Conservation (phyloP, 2,329 filamentous ascomycete genomes). For the Fusarium nisikadoi region DNA sequence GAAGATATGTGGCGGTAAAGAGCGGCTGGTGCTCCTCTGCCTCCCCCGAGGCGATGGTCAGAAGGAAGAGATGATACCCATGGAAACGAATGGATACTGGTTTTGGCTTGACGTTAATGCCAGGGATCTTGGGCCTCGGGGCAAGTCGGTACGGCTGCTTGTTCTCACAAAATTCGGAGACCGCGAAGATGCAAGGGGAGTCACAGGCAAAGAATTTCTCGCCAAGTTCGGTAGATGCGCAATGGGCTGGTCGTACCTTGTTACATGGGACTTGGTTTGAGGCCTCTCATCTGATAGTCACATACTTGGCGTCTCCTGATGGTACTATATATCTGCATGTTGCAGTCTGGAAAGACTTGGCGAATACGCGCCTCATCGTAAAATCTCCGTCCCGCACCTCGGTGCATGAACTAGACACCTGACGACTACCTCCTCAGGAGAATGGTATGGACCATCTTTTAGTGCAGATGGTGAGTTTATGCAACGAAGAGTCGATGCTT, state of each 20-base stretch:
- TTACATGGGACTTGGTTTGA: conserved; percentile 62
- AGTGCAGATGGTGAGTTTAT: neutral
- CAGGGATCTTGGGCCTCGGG: conserved; percentile 72
- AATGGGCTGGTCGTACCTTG: conserved; percentile 58
- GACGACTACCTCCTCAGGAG: neutral
- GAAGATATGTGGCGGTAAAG: conserved; percentile 73
- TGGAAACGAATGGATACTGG: conserved; percentile 81
- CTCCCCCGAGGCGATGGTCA: conserved; percentile 74
- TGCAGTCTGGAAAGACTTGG: conserved; percentile 7
- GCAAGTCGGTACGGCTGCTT: conserved; percentile 73
- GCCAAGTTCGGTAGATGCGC: conserved; percentile 56
- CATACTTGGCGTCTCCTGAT: conserved; percentile 14
- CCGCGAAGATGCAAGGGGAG: conserved; percentile 60
- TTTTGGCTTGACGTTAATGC: conserved; percentile 84
- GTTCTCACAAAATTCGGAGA: conserved; percentile 65
- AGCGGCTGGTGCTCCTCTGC: conserved; percentile 76
- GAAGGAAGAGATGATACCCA: conserved; percentile 74
- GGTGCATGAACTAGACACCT: conserved; percentile 19
- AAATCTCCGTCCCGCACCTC: conserved; percentile 11
- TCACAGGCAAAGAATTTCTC: conserved; percentile 60
- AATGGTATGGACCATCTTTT: neutral
- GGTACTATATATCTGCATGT: neutral
- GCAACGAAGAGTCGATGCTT: neutral
- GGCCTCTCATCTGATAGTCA: conserved; percentile 9
- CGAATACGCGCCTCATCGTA: conserved; percentile 1